Conservation (phyloP, 2,329 filamentous ascomycete genomes). For the Didymosphaeria variabile region DNA sequence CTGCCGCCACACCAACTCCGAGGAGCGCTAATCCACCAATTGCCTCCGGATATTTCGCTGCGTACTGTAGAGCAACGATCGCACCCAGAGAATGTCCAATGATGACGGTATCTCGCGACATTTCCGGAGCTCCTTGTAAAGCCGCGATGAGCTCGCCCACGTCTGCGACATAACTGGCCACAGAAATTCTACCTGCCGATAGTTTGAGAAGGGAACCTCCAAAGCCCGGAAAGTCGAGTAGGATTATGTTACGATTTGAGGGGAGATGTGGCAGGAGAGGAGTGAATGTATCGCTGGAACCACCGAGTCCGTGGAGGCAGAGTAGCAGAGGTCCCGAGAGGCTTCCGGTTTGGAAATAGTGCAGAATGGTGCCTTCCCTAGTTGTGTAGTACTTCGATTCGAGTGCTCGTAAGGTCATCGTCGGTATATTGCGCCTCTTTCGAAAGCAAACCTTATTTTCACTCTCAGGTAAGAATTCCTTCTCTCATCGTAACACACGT, state of each 20-base stretch:
- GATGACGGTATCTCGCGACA: neutral
- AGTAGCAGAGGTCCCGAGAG: constrained; percentile 3
- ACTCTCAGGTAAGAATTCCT: no score
- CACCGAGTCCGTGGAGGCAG: constrained; percentile 15
- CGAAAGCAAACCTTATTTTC: no score
- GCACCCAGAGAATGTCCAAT: constrained; percentile 13
- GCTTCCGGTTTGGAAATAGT: constrained; percentile 9
- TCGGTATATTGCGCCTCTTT: neutral
- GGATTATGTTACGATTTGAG: neutral
- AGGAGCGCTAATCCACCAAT: no score
- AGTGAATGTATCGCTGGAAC: constrained; percentile 10
- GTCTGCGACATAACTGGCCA: constrained; percentile 16
- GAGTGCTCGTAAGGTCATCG: neutral
- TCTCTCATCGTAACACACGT: no score
- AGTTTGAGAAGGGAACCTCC: neutral
- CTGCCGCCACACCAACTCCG: neutral
- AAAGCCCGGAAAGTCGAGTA: constrained; percentile 14
- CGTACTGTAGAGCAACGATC: constrained; percentile 14
- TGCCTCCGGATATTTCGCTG: neutral
- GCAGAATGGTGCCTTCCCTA: constrained; percentile 2
- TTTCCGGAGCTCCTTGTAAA: constrained; percentile 10
- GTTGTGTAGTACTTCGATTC: neutral
- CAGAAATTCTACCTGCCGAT: neutral
- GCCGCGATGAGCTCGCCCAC: constrained; percentile 16
- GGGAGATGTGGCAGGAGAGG: constrained; percentile 12